Evolutionary conservation across 108 stramenopile species (phyloP).

Genomic region (Hondaea fermentalgiana): DNA sequence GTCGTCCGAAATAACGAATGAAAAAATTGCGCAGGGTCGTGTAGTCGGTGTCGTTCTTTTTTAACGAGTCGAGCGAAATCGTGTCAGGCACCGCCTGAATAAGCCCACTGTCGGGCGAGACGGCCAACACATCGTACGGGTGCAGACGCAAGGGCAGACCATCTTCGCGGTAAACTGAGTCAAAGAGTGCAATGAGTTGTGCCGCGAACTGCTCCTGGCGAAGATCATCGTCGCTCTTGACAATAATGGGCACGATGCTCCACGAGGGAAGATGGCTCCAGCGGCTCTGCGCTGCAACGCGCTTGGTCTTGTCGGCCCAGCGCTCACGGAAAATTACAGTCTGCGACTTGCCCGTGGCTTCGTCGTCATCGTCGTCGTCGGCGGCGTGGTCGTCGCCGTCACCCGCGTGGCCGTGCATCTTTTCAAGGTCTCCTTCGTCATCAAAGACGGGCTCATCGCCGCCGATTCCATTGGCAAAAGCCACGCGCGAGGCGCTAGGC

Average conservation of each 20-base stretch:
- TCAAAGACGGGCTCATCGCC: background rate
- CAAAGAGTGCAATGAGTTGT: constrained; percentile 84
- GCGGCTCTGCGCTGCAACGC: constrained; percentile 65
- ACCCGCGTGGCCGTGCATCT: background rate
- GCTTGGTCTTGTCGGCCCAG: constrained; percentile 82
- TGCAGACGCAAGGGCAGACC: constrained; percentile 73
- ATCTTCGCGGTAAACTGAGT: constrained; percentile 79
- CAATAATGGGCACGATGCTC: constrained; percentile 83
- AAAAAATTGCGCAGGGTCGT: constrained; percentile 22
- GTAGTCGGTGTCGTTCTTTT: constrained; percentile 67
- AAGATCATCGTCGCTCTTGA: constrained; percentile 95
- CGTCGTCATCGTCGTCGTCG: background rate
- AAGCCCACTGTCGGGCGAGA: constrained; percentile 75
- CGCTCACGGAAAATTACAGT: constrained; percentile 83
- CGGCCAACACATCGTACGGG: constrained; percentile 86
- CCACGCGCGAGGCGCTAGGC: too few relatives aligned
- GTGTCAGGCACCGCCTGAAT: constrained; percentile 81
- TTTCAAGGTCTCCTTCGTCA: background rate
- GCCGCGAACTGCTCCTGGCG: constrained; percentile 90
- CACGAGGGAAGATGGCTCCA: constrained; percentile 66
- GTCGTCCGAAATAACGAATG: background rate
- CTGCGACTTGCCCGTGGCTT: background rate
- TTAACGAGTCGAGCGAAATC: constrained; percentile 85
- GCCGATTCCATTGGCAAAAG: background rate
- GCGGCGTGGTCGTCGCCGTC: background rate